Percentiles rank a stretch among this genome's conserved stretches.
Conservation (phyloP, 1,284 basidiomycete genomes). For the Melampsora americana region DNA sequence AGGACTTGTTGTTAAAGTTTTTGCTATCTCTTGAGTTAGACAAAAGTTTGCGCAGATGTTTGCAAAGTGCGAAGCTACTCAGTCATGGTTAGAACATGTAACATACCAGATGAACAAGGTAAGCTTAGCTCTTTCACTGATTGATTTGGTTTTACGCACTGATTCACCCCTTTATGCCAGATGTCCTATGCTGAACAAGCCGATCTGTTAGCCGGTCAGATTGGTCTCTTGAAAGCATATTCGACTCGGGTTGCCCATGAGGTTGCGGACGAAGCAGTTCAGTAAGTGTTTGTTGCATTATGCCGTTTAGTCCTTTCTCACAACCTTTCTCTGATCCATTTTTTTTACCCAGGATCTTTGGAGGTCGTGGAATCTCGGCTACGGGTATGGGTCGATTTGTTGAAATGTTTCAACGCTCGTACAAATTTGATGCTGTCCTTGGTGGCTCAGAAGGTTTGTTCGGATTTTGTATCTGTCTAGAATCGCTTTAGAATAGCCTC, state of each 20-base stretch:
- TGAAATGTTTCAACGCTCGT: constrained; percentile 60
- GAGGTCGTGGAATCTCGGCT: constrained; percentile 65
- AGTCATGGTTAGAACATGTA: constrained; percentile 83
- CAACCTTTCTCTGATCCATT: constrained; percentile 64
- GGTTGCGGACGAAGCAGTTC: constrained; percentile 71
- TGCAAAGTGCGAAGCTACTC: constrained; percentile 72
- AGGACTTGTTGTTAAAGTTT: constrained; percentile 34
- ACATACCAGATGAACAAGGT: constrained; percentile 90
- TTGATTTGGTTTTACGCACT: constrained; percentile 3
- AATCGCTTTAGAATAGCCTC: background rate
- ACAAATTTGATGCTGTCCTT: constrained; percentile 69
- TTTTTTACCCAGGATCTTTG: constrained; percentile 68
- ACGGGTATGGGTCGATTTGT: constrained; percentile 62
- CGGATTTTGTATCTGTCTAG: background rate
- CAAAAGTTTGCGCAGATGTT: constrained; percentile 72
- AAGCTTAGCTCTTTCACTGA: constrained; percentile 43
- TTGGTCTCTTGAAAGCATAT: constrained; percentile 68
- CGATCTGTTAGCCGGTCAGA: constrained; percentile 61
- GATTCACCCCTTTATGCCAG: constrained; percentile 8
- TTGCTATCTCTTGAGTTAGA: constrained; percentile 16
- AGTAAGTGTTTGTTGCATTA: constrained; percentile 56
- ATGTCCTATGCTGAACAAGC: constrained; percentile 70
- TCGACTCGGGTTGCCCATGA: constrained; percentile 53
- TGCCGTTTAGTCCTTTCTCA: constrained; percentile 57
- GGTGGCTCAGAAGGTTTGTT: constrained; percentile 52